Evolutionary conservation across 83 land plant genomes (phyloP).

Genomic region (Thuja plicata): DNA sequence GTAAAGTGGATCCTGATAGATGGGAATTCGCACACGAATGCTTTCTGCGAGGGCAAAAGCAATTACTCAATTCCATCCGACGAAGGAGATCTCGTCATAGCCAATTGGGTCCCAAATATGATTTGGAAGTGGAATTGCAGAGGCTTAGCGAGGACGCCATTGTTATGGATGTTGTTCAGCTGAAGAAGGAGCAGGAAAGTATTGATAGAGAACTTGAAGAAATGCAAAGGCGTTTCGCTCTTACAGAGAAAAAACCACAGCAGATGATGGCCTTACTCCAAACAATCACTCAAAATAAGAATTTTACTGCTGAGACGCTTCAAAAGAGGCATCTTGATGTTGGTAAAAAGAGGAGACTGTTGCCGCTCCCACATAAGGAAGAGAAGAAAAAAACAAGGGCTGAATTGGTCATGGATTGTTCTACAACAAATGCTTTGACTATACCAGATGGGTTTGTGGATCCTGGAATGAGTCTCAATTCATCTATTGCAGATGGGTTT

Average conservation of each 20-base stretch:
- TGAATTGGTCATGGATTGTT: not conserved
- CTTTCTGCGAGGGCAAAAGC: no score
- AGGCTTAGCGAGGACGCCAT: conserved; percentile 20
- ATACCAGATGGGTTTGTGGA: not conserved
- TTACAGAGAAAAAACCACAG: conserved; percentile 49
- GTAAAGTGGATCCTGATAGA: no score
- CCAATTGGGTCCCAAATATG: not conserved
- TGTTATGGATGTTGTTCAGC: conserved; percentile 27
- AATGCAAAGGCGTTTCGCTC: conserved; percentile 35
- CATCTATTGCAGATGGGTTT: not conserved
- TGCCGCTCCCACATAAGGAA: not conserved
- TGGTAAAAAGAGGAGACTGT: not conserved
- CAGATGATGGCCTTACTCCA: conserved; percentile 61
- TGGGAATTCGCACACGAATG: no score
- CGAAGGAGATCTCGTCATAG: conserved; percentile 23
- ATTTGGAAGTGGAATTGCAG: conserved; percentile 9
- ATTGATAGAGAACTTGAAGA: conserved; percentile 34
- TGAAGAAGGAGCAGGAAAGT: conserved; percentile 35
- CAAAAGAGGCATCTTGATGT: not conserved
- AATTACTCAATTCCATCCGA: conserved; percentile 20
- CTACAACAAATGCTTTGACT: not conserved
- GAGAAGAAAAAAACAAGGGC: not conserved
- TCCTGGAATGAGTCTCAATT: not conserved
- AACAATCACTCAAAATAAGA: conserved; percentile 23
- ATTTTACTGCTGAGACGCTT: not conserved